phyloP scores from a whole-genome alignment of 75 land plant species.

The Adiantum capillusveneris region DNA sequence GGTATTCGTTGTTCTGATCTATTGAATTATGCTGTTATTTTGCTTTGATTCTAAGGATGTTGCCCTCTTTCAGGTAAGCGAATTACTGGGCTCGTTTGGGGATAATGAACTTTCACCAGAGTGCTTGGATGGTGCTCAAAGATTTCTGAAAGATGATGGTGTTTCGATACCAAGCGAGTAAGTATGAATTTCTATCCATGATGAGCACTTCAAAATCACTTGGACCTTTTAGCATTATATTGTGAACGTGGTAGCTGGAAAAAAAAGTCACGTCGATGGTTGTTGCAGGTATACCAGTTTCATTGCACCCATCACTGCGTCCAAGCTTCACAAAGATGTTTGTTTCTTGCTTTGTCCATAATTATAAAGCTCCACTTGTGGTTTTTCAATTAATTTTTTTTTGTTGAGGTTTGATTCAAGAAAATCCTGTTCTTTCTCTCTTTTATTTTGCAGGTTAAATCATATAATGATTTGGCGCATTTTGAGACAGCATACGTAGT shows the following conservation, averaged over 20 bases:
- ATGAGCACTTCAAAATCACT: too few relatives aligned
- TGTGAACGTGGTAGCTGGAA: too few relatives aligned
- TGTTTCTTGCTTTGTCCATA: slow-evolving; percentile 3
- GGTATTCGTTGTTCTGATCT: slow-evolving; percentile 25
- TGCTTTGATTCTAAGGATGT: neutral
- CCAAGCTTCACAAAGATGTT: slow-evolving; percentile 92
- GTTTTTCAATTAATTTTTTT: neutral
- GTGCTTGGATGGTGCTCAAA: slow-evolving; percentile 96
- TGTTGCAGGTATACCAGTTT: slow-evolving; percentile 85
- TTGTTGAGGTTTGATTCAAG: neutral
- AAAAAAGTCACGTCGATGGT: too few relatives aligned
- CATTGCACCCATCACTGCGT: slow-evolving; percentile 85
- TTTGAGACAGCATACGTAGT: slow-evolving; percentile 99
- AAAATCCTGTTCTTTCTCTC: neutral
- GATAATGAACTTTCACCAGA: slow-evolving; percentile 99
- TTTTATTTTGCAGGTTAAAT: slow-evolving; percentile 55
- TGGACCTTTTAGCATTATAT: too few relatives aligned
- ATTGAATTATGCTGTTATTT: neutral
- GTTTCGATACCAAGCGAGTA: slow-evolving; percentile 96
- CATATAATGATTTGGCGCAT: slow-evolving; percentile 80
- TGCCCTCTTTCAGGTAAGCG: slow-evolving; percentile 64
- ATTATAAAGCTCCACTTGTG: too few relatives aligned
- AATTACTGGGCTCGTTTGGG: slow-evolving; percentile 94
- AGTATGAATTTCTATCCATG: slow-evolving; percentile 5
- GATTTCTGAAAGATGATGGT: slow-evolving; percentile 84